Percentiles rank a stretch among this genome's conserved stretches.
phyloP scores from a whole-genome alignment of 116 monocot genomes.

The Posidonia oceanica region DNA sequence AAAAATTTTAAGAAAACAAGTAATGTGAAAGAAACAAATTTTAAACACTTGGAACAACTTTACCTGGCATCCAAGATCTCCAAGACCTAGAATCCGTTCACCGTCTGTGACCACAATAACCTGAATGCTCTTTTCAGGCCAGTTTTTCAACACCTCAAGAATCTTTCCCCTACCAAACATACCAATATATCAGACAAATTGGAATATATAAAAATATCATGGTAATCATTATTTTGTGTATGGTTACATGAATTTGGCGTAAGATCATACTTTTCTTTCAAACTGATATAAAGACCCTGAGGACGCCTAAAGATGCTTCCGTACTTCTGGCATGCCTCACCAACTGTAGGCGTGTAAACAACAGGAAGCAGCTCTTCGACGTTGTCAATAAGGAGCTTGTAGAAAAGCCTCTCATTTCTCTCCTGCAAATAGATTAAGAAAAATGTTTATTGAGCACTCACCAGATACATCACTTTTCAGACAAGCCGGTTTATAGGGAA shows the following conservation, averaged over 20 bases:
- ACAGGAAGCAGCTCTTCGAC: conserved; percentile 82
- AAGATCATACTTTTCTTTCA: conserved; percentile 67
- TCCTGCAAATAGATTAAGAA: conserved; percentile 31
- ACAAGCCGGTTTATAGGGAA: not conserved
- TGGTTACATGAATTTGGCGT: not conserved
- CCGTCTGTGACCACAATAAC: conserved; percentile 95
- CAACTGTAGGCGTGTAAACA: conserved; percentile 88
- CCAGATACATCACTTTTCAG: not conserved
- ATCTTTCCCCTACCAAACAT: conserved; percentile 52
- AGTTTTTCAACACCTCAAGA: conserved; percentile 74
- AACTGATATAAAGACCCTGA: conserved; percentile 73
- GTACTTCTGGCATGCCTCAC: conserved; percentile 90
- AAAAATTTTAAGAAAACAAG: not conserved
- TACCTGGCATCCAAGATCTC: conserved; percentile 88
- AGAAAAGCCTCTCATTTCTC: conserved; percentile 82
- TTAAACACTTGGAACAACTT: not conserved
- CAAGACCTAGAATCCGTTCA: conserved; percentile 87
- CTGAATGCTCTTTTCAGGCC: conserved; percentile 70
- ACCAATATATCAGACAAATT: not conserved
- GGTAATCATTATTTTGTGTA: not conserved
- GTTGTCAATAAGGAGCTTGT: conserved; percentile 74
- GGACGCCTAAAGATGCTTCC: conserved; percentile 69
- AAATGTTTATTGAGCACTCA: not conserved
- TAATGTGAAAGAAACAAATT: not conserved
- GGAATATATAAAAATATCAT: not conserved